Evolutionary conservation across 179 eudicot species (phyloP).

Genomic region (Nepenthes alata): DNA sequence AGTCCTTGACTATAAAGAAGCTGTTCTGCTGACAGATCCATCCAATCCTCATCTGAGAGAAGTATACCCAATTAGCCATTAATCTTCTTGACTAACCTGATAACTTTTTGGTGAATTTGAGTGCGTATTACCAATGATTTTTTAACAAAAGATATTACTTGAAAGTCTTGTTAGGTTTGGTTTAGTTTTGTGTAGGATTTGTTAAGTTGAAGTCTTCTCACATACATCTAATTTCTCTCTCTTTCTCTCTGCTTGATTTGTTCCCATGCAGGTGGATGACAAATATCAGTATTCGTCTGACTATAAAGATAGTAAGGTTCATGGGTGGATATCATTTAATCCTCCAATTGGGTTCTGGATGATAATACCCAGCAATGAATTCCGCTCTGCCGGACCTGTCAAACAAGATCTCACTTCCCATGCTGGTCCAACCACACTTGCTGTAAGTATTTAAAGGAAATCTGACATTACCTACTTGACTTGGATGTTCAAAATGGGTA

Average conservation of each 20-base stretch:
- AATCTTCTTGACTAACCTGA: too few relatives aligned
- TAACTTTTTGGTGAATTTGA: too few relatives aligned
- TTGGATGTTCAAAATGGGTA: too few relatives aligned
- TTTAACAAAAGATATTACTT: too few relatives aligned
- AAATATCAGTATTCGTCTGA: slow-evolving; percentile 42
- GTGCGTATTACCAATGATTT: too few relatives aligned
- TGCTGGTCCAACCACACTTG: slow-evolving; percentile 33
- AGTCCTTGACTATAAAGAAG: slow-evolving; percentile 44
- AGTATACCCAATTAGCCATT: slow-evolving; percentile 13
- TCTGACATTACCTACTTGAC: not conserved
- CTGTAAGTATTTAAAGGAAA: slow-evolving; percentile 16
- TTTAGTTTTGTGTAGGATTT: too few relatives aligned
- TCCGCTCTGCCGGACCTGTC: slow-evolving; percentile 37
- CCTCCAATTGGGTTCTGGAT: slow-evolving; percentile 41
- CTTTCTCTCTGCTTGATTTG: not conserved
- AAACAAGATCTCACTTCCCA: slow-evolving; percentile 50
- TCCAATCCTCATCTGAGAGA: slow-evolving; percentile 30
- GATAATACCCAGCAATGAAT: slow-evolving; percentile 38
- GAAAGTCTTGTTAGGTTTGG: too few relatives aligned
- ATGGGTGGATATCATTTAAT: slow-evolving; percentile 42
- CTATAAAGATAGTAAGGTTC: slow-evolving; percentile 38
- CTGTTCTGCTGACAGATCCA: slow-evolving; percentile 44
- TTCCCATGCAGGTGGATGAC: slow-evolving; percentile 33
- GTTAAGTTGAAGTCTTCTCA: too few relatives aligned
- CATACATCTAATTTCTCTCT: not conserved